Evolutionary conservation across 2,329 filamentous ascomycete genomes (phyloP).

Genomic region (Trichoderma asperellum): DNA sequence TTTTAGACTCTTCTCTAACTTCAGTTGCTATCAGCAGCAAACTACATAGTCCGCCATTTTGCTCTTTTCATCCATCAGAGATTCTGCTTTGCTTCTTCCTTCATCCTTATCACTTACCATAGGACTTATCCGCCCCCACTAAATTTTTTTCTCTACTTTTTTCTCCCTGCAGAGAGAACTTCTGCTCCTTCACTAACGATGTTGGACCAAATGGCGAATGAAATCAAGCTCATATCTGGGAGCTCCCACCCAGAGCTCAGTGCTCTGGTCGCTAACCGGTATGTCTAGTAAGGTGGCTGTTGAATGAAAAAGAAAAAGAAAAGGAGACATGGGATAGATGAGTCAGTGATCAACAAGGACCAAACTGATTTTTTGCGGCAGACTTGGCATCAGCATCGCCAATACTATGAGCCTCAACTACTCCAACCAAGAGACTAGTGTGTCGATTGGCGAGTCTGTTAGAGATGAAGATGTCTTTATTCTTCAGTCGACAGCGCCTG

Average conservation of each 20-base stretch:
- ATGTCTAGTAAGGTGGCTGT: constrained; percentile 33
- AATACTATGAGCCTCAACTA: constrained; percentile 83
- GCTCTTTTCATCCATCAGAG: neutral
- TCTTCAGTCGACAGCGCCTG: constrained; percentile 89
- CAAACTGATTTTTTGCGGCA: constrained; percentile 43
- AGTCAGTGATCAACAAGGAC: neutral
- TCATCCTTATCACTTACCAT: constrained; percentile 20
- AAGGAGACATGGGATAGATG: constrained; percentile 6
- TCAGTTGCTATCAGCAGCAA: neutral
- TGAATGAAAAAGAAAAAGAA: neutral
- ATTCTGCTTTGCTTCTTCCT: neutral
- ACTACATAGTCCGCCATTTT: neutral
- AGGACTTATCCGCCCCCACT: constrained; percentile 11
- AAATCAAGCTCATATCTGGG: constrained; percentile 57
- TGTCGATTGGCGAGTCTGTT: constrained; percentile 94
- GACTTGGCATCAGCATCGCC: constrained; percentile 75
- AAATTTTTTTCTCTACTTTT: constrained; percentile 15
- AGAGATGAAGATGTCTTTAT: constrained; percentile 99
- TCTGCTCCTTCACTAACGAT: constrained; percentile 38
- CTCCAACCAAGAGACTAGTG: constrained; percentile 84
- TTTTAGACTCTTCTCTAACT: neutral
- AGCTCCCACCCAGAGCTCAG: constrained; percentile 55
- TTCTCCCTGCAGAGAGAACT: constrained; percentile 31
- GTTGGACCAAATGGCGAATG: constrained; percentile 55
- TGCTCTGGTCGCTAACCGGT: constrained; percentile 51